Evolutionary conservation across 2,329 filamentous ascomycete species (phyloP).

Genomic region (Fusarium pseudocircinatum): DNA sequence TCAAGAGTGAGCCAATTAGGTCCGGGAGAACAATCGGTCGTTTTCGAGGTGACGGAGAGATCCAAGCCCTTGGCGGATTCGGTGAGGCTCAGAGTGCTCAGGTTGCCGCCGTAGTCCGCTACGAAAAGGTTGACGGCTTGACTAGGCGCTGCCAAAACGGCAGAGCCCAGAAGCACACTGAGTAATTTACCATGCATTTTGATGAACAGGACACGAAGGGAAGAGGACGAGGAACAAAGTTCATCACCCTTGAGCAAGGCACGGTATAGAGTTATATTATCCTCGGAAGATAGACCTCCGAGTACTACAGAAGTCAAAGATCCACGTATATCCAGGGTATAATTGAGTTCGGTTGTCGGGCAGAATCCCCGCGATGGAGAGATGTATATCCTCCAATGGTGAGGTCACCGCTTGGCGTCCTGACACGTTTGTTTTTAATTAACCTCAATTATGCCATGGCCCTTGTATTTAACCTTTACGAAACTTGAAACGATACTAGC

Average conservation of each 20-base stretch:
- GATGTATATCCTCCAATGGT: constrained; percentile 14
- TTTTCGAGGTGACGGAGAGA: constrained; percentile 16
- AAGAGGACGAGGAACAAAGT: too few relatives aligned
- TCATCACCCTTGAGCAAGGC: too few relatives aligned
- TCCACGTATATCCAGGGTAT: neutral
- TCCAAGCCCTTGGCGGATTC: neutral
- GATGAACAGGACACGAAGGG: neutral
- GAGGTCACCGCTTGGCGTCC: neutral
- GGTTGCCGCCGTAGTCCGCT: constrained; percentile 34
- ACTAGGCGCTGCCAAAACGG: neutral
- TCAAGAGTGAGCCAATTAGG: constrained; percentile 37
- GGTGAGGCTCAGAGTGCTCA: constrained; percentile 31
- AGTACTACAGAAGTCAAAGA: neutral
- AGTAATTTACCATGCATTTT: constrained; percentile 5
- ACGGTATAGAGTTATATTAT: neutral
- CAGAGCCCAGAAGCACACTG: constrained; percentile 2
- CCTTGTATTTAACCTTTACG: neutral
- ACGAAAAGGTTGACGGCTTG: constrained; percentile 35
- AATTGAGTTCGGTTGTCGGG: neutral
- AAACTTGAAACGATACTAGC: constrained; percentile 3
- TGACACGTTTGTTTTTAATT: constrained; percentile 8
- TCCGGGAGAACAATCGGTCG: constrained; percentile 24
- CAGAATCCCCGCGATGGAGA: neutral
- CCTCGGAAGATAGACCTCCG: neutral
- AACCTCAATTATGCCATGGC: neutral